Percentiles rank a stretch among this genome's conserved stretches.
Conservation (phyloP, 305 asterid species). For the Salvia sclarea region DNA sequence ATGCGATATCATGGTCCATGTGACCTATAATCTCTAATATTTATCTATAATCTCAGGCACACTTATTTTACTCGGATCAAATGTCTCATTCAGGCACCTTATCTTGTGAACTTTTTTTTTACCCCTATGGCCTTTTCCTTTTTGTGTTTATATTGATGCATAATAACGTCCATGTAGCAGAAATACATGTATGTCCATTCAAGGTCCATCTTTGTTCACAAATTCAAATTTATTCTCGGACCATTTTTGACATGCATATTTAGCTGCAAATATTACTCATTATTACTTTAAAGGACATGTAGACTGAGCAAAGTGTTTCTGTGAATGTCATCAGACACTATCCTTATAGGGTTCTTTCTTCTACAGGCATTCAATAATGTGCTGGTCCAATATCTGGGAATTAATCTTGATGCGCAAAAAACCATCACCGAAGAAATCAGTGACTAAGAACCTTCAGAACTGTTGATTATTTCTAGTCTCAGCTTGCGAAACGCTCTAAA, state of each 20-base stretch:
- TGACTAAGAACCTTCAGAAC: slow-evolving; percentile 23
- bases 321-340: slow-evolving; percentile 19
- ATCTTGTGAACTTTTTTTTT: slow-evolving; percentile 28
- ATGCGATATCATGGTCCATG: slow-evolving; percentile 24
- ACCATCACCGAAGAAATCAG: slow-evolving; percentile 38
- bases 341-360: slow-evolving; percentile 36
- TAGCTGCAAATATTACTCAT: slow-evolving; percentile 21
- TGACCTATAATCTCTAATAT: slow-evolving; percentile 18
- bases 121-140: slow-evolving; percentile 13
- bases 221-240: neutral
- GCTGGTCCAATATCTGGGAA: slow-evolving; percentile 66
- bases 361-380: slow-evolving; percentile 82
- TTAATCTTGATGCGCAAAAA: slow-evolving; percentile 48
- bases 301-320: slow-evolving; percentile 17
- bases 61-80: slow-evolving; percentile 20
- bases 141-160: slow-evolving; percentile 32
- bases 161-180: neutral
- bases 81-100: slow-evolving; percentile 33
- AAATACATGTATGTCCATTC: slow-evolving; percentile 17
- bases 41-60: slow-evolving; percentile 17
- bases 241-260: slow-evolving; percentile 12
- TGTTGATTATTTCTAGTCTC: slow-evolving; percentile 29
- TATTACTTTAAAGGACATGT: slow-evolving; percentile 17
- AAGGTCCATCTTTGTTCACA: slow-evolving; percentile 23
- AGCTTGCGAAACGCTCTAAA: slow-evolving; percentile 33